Percentiles rank a stretch among this genome's conserved stretches.
Conservation (phyloP, 495 filamentous ascomycete species). For the Hypoxylon perforatum region DNA sequence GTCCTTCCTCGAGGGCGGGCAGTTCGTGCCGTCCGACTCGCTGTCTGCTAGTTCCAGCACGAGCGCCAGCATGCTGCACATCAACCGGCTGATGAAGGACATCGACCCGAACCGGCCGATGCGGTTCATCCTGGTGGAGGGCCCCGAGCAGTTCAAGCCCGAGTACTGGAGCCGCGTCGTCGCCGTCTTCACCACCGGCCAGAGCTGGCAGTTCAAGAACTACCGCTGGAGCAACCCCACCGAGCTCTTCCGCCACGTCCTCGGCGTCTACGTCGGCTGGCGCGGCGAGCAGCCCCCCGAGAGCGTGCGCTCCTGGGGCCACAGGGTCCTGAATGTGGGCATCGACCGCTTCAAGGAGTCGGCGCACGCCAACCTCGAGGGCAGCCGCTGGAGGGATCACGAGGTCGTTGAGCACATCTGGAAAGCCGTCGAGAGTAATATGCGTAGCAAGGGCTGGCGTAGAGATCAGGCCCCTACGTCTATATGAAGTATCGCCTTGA, state of each 20-base stretch:
- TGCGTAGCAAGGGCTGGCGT: constrained; percentile 86
- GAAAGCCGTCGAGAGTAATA: constrained; percentile 87
- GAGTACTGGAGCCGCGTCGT: constrained; percentile 98
- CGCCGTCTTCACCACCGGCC: constrained; percentile 96
- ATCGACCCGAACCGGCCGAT: constrained; percentile 78
- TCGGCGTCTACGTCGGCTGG: constrained; percentile 93
- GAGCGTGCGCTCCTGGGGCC: constrained; percentile 82
- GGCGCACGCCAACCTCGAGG: constrained; percentile 56
- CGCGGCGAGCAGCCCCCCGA: constrained; percentile 83
- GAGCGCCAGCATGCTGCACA: constrained; percentile 80
- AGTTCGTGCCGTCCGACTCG: constrained; percentile 82
- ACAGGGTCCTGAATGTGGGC: constrained; percentile 76
- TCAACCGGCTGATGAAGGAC: constrained; percentile 80
- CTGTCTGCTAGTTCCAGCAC: constrained; percentile 64
- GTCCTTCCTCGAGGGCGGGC: constrained; percentile 87
- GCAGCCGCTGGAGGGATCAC: constrained; percentile 85
- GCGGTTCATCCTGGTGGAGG: constrained; percentile 95
- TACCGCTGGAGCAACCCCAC: constrained; percentile 94
- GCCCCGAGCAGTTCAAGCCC: constrained; percentile 92
- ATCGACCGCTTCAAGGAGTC: constrained; percentile 83
- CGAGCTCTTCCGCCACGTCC: constrained; percentile 88
- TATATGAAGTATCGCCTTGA: constrained; percentile 44
- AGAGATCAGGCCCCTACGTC: constrained; percentile 68
- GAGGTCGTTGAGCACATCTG: constrained; percentile 96
- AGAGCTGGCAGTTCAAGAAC: constrained; percentile 97